phyloP scores from a whole-genome alignment of 371 early-diverging fungal species.

The Rhizopus stolonifer region DNA sequence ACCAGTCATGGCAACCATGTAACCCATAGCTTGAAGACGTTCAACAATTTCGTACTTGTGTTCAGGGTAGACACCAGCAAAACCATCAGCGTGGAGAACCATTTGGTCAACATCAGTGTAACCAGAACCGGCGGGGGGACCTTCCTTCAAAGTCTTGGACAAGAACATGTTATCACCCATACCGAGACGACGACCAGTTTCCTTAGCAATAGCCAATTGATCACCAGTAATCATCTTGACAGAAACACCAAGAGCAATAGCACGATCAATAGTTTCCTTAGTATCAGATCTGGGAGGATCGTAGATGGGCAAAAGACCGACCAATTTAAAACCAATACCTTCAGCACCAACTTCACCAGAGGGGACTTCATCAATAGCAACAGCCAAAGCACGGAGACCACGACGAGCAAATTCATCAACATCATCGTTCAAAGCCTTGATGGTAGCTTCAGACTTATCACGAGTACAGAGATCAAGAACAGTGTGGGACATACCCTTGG shows the following conservation, averaged over 20 bases:
- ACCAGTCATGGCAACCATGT: constrained; percentile 91
- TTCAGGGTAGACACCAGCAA: constrained; percentile 92
- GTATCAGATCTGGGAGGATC: constrained; percentile 88
- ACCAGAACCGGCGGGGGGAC: constrained; percentile 68
- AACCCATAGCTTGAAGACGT: constrained; percentile 78
- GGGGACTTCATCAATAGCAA: constrained; percentile 68
- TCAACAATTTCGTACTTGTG: constrained; percentile 93
- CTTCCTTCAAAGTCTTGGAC: constrained; percentile 73
- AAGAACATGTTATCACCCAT: constrained; percentile 75
- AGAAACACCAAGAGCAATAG: constrained; percentile 81
- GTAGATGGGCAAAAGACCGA: constrained; percentile 77
- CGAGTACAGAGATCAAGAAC: constrained; percentile 70
- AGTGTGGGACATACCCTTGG: constrained; percentile 76
- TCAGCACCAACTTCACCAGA: constrained; percentile 35
- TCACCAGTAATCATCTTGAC: constrained; percentile 97
- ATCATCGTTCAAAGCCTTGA: constrained; percentile 56
- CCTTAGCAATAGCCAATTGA: constrained; percentile 88
- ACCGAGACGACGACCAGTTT: constrained; percentile 75
- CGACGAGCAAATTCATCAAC: constrained; percentile 74
- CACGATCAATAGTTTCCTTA: constrained; percentile 80
- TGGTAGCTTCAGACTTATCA: constrained; percentile 58
- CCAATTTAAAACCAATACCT: constrained; percentile 52
- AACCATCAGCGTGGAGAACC: constrained; percentile 78
- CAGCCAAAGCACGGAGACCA: constrained; percentile 83
- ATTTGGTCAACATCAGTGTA: constrained; percentile 77